Evolutionary conservation across 169 alveolate species (phyloP).

Genomic region (Ichthyophthirius multifiliis): DNA sequence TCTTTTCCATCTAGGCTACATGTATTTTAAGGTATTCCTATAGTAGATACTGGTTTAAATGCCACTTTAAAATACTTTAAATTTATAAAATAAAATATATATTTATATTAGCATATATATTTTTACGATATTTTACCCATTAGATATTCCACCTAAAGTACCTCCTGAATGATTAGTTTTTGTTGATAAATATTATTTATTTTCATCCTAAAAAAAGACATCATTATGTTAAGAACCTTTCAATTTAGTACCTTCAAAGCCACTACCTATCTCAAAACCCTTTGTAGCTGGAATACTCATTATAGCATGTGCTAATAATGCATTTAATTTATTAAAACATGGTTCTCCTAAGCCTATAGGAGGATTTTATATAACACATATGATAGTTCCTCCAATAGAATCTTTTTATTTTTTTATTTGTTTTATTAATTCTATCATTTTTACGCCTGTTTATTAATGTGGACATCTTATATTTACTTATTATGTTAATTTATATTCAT

Average conservation of each 20-base stretch:
- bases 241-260: slow-evolving; percentile 70
- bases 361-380: slow-evolving; percentile 43
- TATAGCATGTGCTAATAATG: slow-evolving; percentile 73
- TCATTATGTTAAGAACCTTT: slow-evolving; percentile 80
- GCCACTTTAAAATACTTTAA: slow-evolving; percentile 57
- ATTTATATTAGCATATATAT: not conserved
- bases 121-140: slow-evolving; percentile 47
- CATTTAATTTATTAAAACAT: slow-evolving; percentile 57
- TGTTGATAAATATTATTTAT: slow-evolving; percentile 17
- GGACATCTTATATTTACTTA: slow-evolving; percentile 63
- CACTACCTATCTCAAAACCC: slow-evolving; percentile 78
- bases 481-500: not conserved
- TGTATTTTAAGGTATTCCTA: slow-evolving; percentile 55
- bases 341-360: slow-evolving; percentile 81
- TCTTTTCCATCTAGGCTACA: slow-evolving; percentile 42
- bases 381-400: slow-evolving; percentile 64
- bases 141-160: slow-evolving; percentile 77
- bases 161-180: slow-evolving; percentile 80
- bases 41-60: slow-evolving; percentile 82
- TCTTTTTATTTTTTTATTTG: slow-evolving; percentile 39
- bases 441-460: slow-evolving; percentile 50
- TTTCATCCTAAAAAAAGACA: slow-evolving; percentile 24
- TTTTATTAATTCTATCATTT: slow-evolving; percentile 45
- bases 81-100: not conserved
- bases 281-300: slow-evolving; percentile 74